A percentile compares a stretch with the other conserved stretches of the same genome.
Conservation (phyloP, 148 eudicot genomes). For the Chenopodium quinoa region DNA sequence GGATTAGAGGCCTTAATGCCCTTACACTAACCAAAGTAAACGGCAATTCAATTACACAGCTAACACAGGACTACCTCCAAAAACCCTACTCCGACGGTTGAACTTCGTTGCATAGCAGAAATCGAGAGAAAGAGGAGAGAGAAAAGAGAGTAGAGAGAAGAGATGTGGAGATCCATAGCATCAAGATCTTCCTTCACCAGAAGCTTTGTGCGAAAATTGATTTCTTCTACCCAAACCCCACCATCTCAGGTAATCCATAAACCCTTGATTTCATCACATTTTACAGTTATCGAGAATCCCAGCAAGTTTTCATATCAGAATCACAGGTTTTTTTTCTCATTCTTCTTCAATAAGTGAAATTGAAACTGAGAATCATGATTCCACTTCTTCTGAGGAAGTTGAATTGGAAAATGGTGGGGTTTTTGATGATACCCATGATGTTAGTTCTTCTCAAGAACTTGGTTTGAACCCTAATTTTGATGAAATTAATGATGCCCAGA, state of each 20-base stretch:
- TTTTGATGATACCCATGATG: conserved; percentile 19
- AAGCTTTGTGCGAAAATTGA: too few relatives aligned
- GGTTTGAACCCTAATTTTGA: conserved; percentile 8
- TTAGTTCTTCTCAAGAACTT: conserved; percentile 14
- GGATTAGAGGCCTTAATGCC: too few relatives aligned
- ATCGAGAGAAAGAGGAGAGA: neutral
- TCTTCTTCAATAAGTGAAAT: conserved; percentile 34
- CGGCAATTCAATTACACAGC: too few relatives aligned
- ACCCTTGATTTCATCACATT: too few relatives aligned
- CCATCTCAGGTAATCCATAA: too few relatives aligned
- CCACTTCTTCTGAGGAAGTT: conserved; percentile 28
- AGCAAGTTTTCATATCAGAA: conserved; percentile 20
- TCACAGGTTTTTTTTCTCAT: conserved; percentile 41
- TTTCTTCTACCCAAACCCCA: too few relatives aligned
- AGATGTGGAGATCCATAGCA: too few relatives aligned
- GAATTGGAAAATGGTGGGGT: conserved; percentile 20
- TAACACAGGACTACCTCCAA: neutral
- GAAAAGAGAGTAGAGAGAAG: neutral
- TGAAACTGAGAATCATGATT: conserved; percentile 32
- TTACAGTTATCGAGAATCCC: conserved; percentile 1
- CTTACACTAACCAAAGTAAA: too few relatives aligned
- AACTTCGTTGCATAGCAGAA: neutral
- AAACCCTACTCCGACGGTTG: neutral
- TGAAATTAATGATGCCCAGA: conserved; percentile 17
- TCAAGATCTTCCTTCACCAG: too few relatives aligned